Percentiles rank a stretch among this genome's conserved stretches.
phyloP scores from a whole-genome alignment of 768 basidiomycete species.

The Crassisporium funariophilum region DNA sequence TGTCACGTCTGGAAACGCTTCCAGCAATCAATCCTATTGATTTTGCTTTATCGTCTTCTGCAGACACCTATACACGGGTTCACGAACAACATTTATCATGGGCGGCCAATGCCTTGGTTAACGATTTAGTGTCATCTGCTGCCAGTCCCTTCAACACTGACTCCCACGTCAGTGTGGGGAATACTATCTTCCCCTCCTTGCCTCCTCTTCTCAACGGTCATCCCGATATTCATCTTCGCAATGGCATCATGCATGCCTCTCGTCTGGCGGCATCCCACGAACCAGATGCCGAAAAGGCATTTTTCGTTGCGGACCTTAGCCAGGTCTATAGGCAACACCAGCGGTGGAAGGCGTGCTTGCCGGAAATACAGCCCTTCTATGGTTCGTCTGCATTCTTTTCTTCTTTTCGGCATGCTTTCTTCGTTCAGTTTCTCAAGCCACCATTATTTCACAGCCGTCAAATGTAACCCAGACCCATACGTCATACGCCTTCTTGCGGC shows the following conservation, averaged over 20 bases:
- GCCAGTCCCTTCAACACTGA: constrained; percentile 22
- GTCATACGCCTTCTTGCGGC: constrained; percentile 89
- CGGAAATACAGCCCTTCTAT: constrained; percentile 92
- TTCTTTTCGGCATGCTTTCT: constrained; percentile 10
- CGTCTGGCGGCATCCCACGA: constrained; percentile 52
- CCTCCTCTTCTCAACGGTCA: constrained; percentile 71
- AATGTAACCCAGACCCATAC: constrained; percentile 98
- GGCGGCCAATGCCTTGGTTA: constrained; percentile 43
- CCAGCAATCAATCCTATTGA: constrained; percentile 36
- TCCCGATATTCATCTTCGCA: constrained; percentile 72
- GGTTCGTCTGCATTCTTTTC: constrained; percentile 50
- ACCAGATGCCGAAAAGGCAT: constrained; percentile 87
- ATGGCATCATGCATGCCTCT: constrained; percentile 71
- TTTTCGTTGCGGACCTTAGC: constrained; percentile 94
- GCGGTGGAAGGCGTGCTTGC: constrained; percentile 77
- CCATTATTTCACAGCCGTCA: constrained; percentile 70
- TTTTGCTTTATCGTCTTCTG: constrained; percentile 28
- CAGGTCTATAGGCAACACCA: constrained; percentile 84
- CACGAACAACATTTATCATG: constrained; percentile 42
- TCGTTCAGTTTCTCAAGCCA: constrained; percentile 19
- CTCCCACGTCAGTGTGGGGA: constrained; percentile 33
- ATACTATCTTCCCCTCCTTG: constrained; percentile 58
- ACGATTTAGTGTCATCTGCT: constrained; percentile 46
- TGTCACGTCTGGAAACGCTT: constrained; percentile 63
- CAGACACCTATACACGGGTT: constrained; percentile 16